These are phyloP conservation scores for Forsythia viridissima DNA, from an alignment of 257 asterid species.

Conservation along the genomic window DNA sequence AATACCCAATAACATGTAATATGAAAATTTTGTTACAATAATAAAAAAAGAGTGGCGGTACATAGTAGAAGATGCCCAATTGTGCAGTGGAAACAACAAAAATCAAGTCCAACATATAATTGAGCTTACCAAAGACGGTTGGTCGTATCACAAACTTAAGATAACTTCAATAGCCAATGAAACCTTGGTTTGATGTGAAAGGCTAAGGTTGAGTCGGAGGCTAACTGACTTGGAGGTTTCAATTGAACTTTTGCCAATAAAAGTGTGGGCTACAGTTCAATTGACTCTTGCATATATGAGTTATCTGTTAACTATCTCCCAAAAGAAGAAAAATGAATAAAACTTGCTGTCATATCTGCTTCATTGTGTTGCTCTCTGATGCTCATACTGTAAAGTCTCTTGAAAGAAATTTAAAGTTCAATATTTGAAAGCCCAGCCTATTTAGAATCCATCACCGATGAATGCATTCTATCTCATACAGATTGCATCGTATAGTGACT, in stretches of 20 bases:
- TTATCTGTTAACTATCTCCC: not conserved
- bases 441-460: not conserved
- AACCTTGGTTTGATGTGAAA: not conserved
- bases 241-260: not conserved
- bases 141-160: not conserved
- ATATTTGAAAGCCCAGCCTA: not conserved
- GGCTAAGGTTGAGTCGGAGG: not conserved
- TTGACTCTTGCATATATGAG: not conserved
- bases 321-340: not conserved
- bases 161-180: not conserved
- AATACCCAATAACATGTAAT: conserved; percentile 1
- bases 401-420: not conserved
- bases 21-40: not conserved
- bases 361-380: not conserved
- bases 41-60: not conserved
- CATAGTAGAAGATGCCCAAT: not conserved
- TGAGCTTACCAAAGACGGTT: not conserved
- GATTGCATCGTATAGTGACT: not conserved
- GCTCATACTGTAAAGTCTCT: not conserved
- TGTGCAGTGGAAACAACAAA: not conserved
- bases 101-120: not conserved
- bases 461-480: not conserved
- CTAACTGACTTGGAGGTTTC: not conserved
- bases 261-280: not conserved
- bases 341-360: not conserved